A percentile compares a stretch with the other conserved stretches of the same genome.
These are phyloP conservation scores for Penicillium sp. DNA, from an alignment of 2,329 filamentous ascomycete genomes.

Conservation along the genomic window DNA sequence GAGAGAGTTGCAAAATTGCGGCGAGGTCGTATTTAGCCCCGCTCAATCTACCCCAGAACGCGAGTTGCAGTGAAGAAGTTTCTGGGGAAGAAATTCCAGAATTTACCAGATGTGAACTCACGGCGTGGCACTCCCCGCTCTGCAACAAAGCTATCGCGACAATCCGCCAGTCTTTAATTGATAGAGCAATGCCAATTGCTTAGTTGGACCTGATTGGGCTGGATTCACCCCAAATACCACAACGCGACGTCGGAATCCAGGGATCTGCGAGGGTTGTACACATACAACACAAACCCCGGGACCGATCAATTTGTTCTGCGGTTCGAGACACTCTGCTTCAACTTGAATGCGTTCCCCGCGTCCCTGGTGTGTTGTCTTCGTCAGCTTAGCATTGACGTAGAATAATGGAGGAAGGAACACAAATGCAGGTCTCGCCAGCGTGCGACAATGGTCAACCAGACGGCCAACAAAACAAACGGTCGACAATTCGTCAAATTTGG, in stretches of 20 bases:
- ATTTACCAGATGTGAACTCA: slow-evolving; percentile 9
- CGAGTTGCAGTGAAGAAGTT: slow-evolving; percentile 2
- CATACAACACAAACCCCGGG: neutral
- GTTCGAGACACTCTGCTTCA: neutral
- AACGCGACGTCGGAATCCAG: slow-evolving; percentile 6
- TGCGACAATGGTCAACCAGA: slow-evolving; percentile 9
- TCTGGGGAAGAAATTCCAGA: slow-evolving; percentile 4
- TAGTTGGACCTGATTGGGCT: neutral
- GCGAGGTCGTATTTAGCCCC: no score
- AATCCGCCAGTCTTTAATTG: neutral
- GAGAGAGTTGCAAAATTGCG: no score
- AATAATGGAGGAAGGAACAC: slow-evolving; percentile 9
- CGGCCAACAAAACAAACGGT: slow-evolving; percentile 5
- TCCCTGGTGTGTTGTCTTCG: neutral
- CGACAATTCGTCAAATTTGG: slow-evolving; percentile 31
- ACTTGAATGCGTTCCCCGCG: no score
- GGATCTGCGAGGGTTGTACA: slow-evolving; percentile 9
- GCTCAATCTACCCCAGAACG: no score
- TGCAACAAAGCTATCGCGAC: neutral
- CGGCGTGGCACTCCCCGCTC: slow-evolving; percentile 2
- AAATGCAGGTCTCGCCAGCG: slow-evolving; percentile 8
- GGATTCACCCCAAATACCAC: slow-evolving; percentile 10
- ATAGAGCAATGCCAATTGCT: neutral
- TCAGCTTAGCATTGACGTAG: neutral
- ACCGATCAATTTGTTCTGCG: no score